A percentile compares a stretch with the other conserved stretches of the same genome.
Conservation (phyloP, 306 rosid species). For the Bauhinia variegata region DNA sequence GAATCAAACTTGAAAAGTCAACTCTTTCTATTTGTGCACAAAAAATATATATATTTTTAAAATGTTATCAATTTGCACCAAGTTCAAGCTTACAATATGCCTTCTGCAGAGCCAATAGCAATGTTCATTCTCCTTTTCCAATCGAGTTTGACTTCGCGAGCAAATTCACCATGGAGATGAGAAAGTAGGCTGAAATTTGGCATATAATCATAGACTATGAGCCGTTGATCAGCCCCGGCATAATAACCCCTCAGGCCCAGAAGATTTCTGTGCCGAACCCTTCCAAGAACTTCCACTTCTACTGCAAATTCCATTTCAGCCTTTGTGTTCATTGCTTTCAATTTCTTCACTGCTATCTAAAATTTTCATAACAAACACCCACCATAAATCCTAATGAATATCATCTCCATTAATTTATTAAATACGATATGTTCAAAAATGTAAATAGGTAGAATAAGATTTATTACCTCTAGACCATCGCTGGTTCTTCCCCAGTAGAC, state of each 20-base stretch:
- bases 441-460: no score
- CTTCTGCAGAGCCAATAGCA: slow-evolving; percentile 89
- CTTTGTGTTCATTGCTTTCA: slow-evolving; percentile 84
- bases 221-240: slow-evolving; percentile 76
- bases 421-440: no score
- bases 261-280: slow-evolving; percentile 87
- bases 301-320: slow-evolving; percentile 97
- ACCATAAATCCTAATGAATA: no score
- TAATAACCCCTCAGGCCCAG: slow-evolving; percentile 82
- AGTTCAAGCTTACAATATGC: slow-evolving; percentile 66
- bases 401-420: no score
- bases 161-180: slow-evolving; percentile 84
- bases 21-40: neutral
- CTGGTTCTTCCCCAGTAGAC: slow-evolving; percentile 81
- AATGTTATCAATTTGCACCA: no score
- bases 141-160: slow-evolving; percentile 59
- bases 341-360: slow-evolving; percentile 90
- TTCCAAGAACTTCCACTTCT: slow-evolving; percentile 91
- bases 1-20: no score
- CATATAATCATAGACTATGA: slow-evolving; percentile 92
- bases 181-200: slow-evolving; percentile 88
- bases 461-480: slow-evolving; percentile 70
- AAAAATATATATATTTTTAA: no score
- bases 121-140: slow-evolving; percentile 78
- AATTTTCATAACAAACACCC: slow-evolving; percentile 6